phyloP scores from a whole-genome alignment of 1,284 basidiomycete species.

The Microbotryum scabiosae region DNA sequence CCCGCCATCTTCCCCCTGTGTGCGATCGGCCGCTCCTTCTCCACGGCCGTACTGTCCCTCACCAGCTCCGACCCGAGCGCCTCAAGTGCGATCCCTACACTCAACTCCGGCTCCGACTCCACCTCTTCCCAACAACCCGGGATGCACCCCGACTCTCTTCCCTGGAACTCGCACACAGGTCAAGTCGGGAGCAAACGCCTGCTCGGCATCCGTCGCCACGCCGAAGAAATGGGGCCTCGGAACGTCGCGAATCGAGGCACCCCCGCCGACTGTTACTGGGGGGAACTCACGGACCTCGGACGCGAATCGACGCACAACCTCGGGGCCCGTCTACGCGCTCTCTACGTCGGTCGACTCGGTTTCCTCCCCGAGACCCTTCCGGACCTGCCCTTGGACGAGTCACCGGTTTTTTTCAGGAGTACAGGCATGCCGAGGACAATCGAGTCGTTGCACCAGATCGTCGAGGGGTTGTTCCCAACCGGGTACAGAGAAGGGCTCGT shows the following conservation, averaged over 20 bases:
- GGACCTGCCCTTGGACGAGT: background rate
- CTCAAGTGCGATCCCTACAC: background rate
- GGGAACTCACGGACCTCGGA: slow-evolving; percentile 34
- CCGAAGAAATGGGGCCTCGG: slow-evolving; percentile 7
- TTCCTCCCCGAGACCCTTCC: slow-evolving; percentile 25
- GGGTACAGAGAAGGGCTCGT: slow-evolving; percentile 12
- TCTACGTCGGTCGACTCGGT: slow-evolving; percentile 30
- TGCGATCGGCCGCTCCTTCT: slow-evolving; percentile 18
- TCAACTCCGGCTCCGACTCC: background rate
- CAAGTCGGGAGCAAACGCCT: no score
- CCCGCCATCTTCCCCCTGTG: slow-evolving; percentile 23
- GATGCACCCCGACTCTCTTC: background rate
- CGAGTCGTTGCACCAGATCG: slow-evolving; percentile 30
- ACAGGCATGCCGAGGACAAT: slow-evolving; percentile 32
- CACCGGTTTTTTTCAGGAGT: slow-evolving; percentile 20
- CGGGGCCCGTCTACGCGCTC: slow-evolving; percentile 20
- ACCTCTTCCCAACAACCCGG: background rate
- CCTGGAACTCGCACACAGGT: background rate
- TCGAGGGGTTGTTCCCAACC: slow-evolving; percentile 18
- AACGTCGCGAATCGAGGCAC: slow-evolving; percentile 1
- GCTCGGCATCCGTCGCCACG: slow-evolving; percentile 14
- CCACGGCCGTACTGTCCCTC: slow-evolving; percentile 18
- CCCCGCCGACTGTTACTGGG: slow-evolving; percentile 25
- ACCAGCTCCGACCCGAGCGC: background rate
- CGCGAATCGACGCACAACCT: slow-evolving; percentile 29